Percentiles rank a stretch among this genome's conserved stretches.
These are phyloP conservation scores for Hypericum perforatum DNA, from an alignment of 345 rosid genomes.

Conservation along the genomic window DNA sequence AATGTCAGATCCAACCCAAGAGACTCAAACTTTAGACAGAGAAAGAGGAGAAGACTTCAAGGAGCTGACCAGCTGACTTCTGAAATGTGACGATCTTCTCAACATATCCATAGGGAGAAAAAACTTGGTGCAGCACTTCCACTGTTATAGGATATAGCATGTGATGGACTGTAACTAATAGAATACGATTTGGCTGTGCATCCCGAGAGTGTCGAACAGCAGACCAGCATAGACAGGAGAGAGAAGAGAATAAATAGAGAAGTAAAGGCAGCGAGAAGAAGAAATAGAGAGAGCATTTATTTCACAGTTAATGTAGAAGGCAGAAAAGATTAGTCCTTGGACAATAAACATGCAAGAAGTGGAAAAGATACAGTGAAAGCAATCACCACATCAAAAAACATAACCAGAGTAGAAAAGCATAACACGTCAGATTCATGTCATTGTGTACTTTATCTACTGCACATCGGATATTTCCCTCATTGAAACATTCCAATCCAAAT, in stretches of 20 bases:
- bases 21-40: constrained; percentile 3
- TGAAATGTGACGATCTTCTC: constrained; percentile 97
- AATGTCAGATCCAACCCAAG: constrained; percentile 2
- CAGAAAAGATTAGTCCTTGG: background rate
- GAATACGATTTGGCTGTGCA: constrained; percentile 89
- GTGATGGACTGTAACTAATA: constrained; percentile 84
- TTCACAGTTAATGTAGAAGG: background rate
- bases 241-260: constrained; percentile 51
- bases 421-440: too few relatives aligned
- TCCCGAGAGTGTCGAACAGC: constrained; percentile 47
- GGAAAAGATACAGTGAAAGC: too few relatives aligned
- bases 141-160: constrained; percentile 95
- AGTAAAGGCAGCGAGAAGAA: constrained; percentile 25
- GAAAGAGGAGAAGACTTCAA: constrained; percentile 4
- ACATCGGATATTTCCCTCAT: too few relatives aligned
- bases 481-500: too few relatives aligned
- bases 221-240: constrained; percentile 50
- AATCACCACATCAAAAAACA: too few relatives aligned
- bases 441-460: too few relatives aligned
- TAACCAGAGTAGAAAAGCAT: too few relatives aligned
- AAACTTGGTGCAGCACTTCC: constrained; percentile 93
- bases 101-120: constrained; percentile 85
- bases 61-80: constrained; percentile 93
- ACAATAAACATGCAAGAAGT: too few relatives aligned
- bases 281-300: background rate